Percentiles rank a stretch among this genome's conserved stretches.
These are phyloP conservation scores for Helicostylum pulchrum DNA, from an alignment of 192 early-diverging fungal genomes.

Conservation along the genomic window DNA sequence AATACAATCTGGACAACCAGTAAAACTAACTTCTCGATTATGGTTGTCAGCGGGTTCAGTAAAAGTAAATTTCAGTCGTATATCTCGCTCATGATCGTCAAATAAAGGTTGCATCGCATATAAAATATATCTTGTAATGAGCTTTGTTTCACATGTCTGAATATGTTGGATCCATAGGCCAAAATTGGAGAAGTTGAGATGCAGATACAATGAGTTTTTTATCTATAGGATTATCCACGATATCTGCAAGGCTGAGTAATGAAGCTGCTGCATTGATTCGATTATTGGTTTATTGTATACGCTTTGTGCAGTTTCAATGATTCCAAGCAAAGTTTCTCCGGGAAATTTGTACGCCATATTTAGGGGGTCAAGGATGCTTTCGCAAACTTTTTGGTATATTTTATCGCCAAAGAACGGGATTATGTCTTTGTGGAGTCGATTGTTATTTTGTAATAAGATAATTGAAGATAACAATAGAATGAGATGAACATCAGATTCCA, in stretches of 20 bases:
- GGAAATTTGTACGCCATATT: constrained; percentile 4
- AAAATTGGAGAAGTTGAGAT: constrained; percentile 13
- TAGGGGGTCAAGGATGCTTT: constrained; percentile 3
- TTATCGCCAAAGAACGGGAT: constrained; percentile 8
- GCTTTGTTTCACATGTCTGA: constrained; percentile 5
- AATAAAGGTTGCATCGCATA: constrained; percentile 14
- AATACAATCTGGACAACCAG: constrained; percentile 19
- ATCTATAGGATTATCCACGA: not conserved
- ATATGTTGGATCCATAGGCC: constrained; percentile 14
- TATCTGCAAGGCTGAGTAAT: constrained; percentile 9
- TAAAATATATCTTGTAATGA: constrained; percentile 16
- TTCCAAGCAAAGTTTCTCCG: constrained; percentile 4
- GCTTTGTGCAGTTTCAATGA: constrained; percentile 13
- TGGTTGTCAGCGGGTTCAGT: constrained; percentile 11
- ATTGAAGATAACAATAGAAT: constrained; percentile 26
- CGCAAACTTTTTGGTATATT: not conserved
- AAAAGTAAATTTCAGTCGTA: constrained; percentile 11
- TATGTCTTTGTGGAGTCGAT: constrained; percentile 18
- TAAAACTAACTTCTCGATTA: constrained; percentile 11
- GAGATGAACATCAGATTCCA: constrained; percentile 14
- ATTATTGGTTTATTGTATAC: constrained; percentile 6
- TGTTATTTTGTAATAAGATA: constrained; percentile 11
- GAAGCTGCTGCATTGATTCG: constrained; percentile 4
- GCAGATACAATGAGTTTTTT: constrained; percentile 12
- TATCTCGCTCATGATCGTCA: constrained; percentile 11